A percentile compares a stretch with the other conserved stretches of the same genome.
phyloP scores from a whole-genome alignment of 257 asterid genomes.

The Solanum clarkiae region DNA sequence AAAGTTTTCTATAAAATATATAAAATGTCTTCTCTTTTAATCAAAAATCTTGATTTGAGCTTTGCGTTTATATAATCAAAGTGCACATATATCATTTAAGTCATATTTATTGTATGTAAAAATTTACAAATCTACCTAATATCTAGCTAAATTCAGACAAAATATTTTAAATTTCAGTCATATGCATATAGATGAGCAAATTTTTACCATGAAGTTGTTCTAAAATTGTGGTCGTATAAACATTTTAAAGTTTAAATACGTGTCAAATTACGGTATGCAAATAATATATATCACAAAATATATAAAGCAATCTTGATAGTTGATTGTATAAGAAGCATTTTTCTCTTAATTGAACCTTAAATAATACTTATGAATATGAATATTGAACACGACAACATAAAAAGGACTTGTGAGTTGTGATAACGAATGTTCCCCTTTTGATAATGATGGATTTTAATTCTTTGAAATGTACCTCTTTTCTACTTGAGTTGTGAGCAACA shows the following conservation, averaged over 20 bases:
- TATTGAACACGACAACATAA: not conserved
- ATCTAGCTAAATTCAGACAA: not conserved
- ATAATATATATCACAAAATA: not conserved
- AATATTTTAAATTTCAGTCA: not conserved
- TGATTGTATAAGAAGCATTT: not conserved
- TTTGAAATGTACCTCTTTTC: not conserved
- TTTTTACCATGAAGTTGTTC: not conserved
- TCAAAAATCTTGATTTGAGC: not conserved
- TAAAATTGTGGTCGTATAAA: not conserved
- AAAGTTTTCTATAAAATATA: not conserved
- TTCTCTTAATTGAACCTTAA: not conserved
- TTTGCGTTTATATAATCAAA: not conserved
- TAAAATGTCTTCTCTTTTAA: rapidly evolving
- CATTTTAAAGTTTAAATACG: not conserved
- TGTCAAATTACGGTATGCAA: not conserved
- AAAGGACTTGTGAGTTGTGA: not conserved
- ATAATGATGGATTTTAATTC: not conserved
- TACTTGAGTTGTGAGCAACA: not conserved
- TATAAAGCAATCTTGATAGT: not conserved
- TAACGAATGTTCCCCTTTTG: not conserved
- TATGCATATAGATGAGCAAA: not conserved
- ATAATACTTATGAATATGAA: not conserved
- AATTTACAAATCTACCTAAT: not conserved
- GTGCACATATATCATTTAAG: not conserved
- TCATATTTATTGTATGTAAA: not conserved